Evolutionary conservation across 2,329 filamentous ascomycete genomes (phyloP), one percentile per base, ranked within the genome.

Genomic region (Helotiales sp.): DNA sequence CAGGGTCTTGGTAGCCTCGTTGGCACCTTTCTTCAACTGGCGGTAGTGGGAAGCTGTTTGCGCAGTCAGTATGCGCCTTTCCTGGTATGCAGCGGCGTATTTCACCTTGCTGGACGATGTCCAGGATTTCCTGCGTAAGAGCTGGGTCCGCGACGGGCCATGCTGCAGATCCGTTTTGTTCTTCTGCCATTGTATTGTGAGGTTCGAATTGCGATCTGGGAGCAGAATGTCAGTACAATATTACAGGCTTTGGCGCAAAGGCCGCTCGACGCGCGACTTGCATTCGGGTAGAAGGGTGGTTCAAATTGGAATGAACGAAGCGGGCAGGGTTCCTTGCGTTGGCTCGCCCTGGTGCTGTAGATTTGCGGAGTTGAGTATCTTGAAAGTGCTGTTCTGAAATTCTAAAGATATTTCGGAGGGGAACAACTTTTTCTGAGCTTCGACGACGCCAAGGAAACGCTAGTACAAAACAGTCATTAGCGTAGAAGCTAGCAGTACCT

Each of bases 21-120:
- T 93, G 73, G 90, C 90, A 62, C 91, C 90, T 81, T 95, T 96
- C 82, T 95, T 95, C 66, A 93, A 77, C 81, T 95, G 90, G 52
- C 87, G 82, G 71, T 84, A 81, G 77, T 89, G n/a, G n/a, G n/a
- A n/a, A n/a, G n/a, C n/a, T n/a, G n/a, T n/a, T n/a, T n/a, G n/a
- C n/a, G n/a, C n/a, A n/a, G n/a, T n/a, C n/a, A n/a, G n/a, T n/a
- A n/a, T n/a, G n/a, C n/a, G n/a, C n/a, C n/a, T n/a, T n/a, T n/a
- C n/a, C n/a, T n/a, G n/a, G n/a, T n/a, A n/a, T n/a, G n/a, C n/a
- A n/a, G n/a, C n/a, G n/a, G n/a, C n/a, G n/a, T n/a, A n/a, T n/a
- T n/a, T n/a, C n/a, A n/a, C n/a, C 68, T 62, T 67, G 64, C 51
- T 93, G 90, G 62, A 93, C 81, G 55, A 92, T 82, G 68, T 96